Evolutionary conservation across 495 filamentous ascomycete genomes (phyloP), one percentile per base, ranked within the genome.

Genomic region (Daldinia bambusicola): DNA sequence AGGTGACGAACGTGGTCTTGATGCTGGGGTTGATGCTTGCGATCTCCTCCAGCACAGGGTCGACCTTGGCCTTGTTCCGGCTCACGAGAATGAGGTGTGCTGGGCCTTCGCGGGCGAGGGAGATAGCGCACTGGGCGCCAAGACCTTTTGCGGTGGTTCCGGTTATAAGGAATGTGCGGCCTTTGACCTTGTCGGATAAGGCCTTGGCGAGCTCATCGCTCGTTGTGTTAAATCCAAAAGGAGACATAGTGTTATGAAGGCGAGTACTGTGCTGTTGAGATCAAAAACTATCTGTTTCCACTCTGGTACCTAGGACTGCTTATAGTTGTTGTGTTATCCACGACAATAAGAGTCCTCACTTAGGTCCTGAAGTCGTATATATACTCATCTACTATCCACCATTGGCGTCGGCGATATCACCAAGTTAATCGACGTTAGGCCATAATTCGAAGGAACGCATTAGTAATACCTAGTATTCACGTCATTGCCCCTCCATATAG

Each of bases 161-260:
- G 14, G 86, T 88, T 32, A 86, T 80, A 14, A 86, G 75, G 61
- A 85, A 71, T 7, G 60, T 72, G n/a, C 70, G 70, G 3, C 65
- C 72, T 43, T 72, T 71, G 61, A 75, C 63, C 1, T 79, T 77
- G 56, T 75, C 78, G 4, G 71, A 72, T n/a, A 87, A 76, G 10
- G 81, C 82, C 69, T 82, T 76, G 48, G 78, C 80, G 5, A 83
- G 80, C 30, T 70, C 83, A 60, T 83, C 52, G 9, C 84, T 84
- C 5, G 78, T 80, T 1, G 78, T 81, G n/a, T 52, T 4, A 43
- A 43, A 62, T 37, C 56, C 59, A 38, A 68, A 74, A 12, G 63
- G 62, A 66, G 71, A 66, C 71, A 74, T 74, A 31, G 16, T 57
- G 56, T 41, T 22, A 14, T n/a, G 14, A 37, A 41, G 36, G 6